These are phyloP conservation scores for Ophiostoma australiae DNA, from an alignment of 2,329 filamentous ascomycete species.

Conservation along the genomic window DNA sequence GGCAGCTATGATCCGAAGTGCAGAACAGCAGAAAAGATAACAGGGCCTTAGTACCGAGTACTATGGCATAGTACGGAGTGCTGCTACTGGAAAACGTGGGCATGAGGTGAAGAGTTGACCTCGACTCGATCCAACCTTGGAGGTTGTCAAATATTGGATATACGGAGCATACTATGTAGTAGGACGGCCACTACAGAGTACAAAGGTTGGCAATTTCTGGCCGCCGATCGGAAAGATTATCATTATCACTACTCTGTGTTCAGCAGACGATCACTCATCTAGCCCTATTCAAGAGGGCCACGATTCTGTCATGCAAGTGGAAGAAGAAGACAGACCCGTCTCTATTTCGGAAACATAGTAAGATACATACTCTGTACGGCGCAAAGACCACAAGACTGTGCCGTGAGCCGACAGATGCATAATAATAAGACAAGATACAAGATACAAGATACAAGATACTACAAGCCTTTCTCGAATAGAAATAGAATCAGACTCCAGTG, in stretches of 20 bases:
- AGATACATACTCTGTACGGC: not conserved
- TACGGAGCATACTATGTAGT: too few relatives aligned
- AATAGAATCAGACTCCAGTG: slow-evolving; percentile 2
- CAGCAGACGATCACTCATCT: not conserved
- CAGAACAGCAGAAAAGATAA: not conserved
- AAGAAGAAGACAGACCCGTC: not conserved
- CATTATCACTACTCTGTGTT: not conserved
- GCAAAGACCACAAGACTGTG: not conserved
- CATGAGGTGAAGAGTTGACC: not conserved
- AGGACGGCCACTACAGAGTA: not conserved
- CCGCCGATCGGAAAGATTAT: not conserved
- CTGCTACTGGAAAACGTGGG: not conserved
- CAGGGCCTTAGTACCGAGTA: too few relatives aligned
- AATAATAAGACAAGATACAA: not conserved
- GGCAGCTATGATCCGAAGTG: not conserved
- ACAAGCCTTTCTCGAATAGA: not conserved
- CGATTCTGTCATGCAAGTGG: slow-evolving; percentile 8
- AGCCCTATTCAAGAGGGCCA: slow-evolving; percentile 4
- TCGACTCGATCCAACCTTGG: not conserved
- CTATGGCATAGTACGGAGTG: not conserved
- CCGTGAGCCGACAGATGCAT: slow-evolving; percentile 1
- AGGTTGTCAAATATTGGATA: not conserved
- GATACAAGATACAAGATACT: not conserved
- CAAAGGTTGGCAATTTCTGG: not conserved
- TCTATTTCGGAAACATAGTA: too few relatives aligned